Percentiles rank a stretch among this genome's conserved stretches.
Evolutionary conservation across 306 rosid species (phyloP).

Genomic region (Inga leiocalycina): DNA sequence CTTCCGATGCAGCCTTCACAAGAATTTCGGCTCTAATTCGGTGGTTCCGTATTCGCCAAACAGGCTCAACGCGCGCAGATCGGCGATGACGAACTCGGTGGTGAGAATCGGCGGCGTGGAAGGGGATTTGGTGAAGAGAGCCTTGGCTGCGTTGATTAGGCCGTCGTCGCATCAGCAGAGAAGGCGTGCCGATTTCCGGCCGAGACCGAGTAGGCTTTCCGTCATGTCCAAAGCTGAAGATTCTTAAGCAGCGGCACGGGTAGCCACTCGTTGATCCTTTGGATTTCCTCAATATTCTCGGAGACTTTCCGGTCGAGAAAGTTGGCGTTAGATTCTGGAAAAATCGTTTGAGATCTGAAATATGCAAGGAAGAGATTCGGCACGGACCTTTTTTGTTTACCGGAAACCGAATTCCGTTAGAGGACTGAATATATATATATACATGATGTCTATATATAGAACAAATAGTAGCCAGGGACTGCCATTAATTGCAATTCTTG

Average conservation of each 20-base stretch:
- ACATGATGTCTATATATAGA: not conserved
- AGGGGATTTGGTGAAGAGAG: not conserved
- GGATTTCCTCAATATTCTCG: not conserved
- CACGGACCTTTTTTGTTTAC: slow-evolving; percentile 40
- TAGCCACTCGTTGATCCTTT: not conserved
- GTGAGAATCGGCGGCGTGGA: not conserved
- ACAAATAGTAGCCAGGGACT: slow-evolving; percentile 12
- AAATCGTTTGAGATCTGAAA: slow-evolving; percentile 25
- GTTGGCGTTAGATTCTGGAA: slow-evolving; percentile 7
- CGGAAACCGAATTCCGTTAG: slow-evolving; percentile 42
- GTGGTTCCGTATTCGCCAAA: slow-evolving; percentile 48
- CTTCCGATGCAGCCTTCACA: slow-evolving; percentile 38
- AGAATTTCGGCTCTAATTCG: slow-evolving; percentile 38
- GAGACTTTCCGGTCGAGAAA: not conserved
- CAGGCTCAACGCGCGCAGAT: slow-evolving; percentile 45
- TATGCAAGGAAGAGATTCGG: slow-evolving; percentile 1
- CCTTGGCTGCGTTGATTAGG: slow-evolving; percentile 5
- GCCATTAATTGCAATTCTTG: slow-evolving; percentile 30
- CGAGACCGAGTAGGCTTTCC: slow-evolving; percentile 71
- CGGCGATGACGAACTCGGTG: slow-evolving; percentile 12
- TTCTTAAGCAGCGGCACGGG: not conserved
- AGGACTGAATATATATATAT: slow-evolving; percentile 17
- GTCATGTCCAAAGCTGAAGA: slow-evolving; percentile 42
- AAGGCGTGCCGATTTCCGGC: slow-evolving; percentile 49
- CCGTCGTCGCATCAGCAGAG: slow-evolving; percentile 6